Evolutionary conservation across 2,329 filamentous ascomycete genomes (phyloP).

Genomic region (Aspergillus fijiensis): DNA sequence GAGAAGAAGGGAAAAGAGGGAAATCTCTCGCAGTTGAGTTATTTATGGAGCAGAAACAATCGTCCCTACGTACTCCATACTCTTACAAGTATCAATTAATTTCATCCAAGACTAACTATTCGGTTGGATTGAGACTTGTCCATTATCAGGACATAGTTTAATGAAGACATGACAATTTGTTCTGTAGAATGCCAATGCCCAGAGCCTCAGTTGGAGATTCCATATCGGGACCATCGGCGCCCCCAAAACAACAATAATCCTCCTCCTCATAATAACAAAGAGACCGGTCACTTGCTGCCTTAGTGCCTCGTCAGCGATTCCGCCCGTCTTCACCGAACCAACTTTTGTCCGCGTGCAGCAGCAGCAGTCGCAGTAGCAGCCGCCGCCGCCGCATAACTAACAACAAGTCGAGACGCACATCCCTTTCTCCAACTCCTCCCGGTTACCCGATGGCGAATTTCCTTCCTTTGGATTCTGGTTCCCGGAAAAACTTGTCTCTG

Average conservation of each 20-base stretch:
- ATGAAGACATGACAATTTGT: neutral
- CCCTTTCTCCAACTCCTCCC: constrained; percentile 17
- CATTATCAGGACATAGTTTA: neutral
- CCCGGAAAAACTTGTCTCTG: neutral
- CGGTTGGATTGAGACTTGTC: neutral
- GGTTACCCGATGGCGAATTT: constrained; percentile 24
- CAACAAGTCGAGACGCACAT: constrained; percentile 28
- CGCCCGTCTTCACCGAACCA: constrained; percentile 16
- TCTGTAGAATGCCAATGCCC: neutral
- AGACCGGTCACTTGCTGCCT: neutral
- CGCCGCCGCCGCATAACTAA: neutral
- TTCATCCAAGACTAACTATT: neutral
- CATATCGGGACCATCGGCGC: neutral
- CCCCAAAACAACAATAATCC: neutral
- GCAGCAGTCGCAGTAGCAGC: constrained; percentile 11
- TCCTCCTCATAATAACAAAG: neutral
- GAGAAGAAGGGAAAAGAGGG: neutral
- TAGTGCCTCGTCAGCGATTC: constrained; percentile 8
- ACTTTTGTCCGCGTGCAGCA: constrained; percentile 20
- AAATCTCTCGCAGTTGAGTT: constrained; percentile 1
- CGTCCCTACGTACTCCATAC: neutral
- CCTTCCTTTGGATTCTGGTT: constrained; percentile 2
- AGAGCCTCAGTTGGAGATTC: neutral
- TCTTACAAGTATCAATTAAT: no score
- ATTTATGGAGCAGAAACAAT: constrained; percentile 1